These are phyloP conservation scores for Solanum stenotomum DNA, from an alignment of 257 asterid genomes.

Conservation along the genomic window DNA sequence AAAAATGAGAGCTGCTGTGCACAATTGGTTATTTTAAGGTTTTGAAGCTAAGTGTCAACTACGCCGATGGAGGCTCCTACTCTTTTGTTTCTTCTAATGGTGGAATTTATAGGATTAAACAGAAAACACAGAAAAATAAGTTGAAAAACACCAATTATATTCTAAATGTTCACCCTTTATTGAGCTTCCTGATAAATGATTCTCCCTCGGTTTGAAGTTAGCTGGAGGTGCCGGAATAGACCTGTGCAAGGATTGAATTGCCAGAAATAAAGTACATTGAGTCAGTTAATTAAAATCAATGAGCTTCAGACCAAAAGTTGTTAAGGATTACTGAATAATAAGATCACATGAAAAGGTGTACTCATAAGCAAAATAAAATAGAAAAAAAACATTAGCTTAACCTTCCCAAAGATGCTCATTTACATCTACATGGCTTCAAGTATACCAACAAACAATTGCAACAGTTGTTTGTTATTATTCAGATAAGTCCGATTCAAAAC, in stretches of 20 bases:
- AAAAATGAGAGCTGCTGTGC: not conserved
- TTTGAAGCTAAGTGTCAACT: not conserved
- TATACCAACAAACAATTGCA: too few species aligned
- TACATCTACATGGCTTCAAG: not conserved
- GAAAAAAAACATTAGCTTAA: not conserved
- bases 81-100: not conserved
- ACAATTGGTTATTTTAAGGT: not conserved
- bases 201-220: constrained; percentile 70
- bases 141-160: not conserved
- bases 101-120: not conserved
- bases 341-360: not conserved
- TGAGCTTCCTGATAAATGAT: constrained; percentile 28
- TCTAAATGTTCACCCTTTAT: not conserved
- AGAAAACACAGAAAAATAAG: not conserved
- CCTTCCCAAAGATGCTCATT: not conserved
- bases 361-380: not conserved
- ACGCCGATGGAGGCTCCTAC: not conserved
- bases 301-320: not conserved
- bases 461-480: not conserved
- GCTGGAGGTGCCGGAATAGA: constrained; percentile 64
- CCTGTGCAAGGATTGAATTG: constrained; percentile 55
- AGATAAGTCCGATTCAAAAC: not conserved
- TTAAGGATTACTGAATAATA: not conserved
- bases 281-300: not conserved
- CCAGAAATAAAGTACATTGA: not conserved